Evolutionary conservation across 2,329 filamentous ascomycete genomes (phyloP).

Genomic region (Parafenestella ontariensis): DNA sequence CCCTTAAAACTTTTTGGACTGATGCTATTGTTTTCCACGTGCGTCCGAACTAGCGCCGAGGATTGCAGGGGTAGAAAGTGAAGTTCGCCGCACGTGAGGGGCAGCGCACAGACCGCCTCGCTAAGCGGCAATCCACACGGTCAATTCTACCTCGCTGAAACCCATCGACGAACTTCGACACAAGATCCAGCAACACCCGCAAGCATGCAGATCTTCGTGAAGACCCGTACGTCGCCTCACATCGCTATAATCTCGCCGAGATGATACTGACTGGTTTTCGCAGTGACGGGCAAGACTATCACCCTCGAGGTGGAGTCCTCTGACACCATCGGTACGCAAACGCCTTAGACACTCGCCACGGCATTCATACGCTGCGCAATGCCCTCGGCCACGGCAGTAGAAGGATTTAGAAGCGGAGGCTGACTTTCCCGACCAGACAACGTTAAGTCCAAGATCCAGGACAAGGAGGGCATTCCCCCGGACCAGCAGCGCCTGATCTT

Average conservation of each 20-base stretch:
- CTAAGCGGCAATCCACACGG: conserved; percentile 25
- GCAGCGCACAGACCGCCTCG: conserved; percentile 11
- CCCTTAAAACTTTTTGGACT: neutral
- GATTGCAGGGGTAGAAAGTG: neutral
- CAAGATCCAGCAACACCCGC: conserved; percentile 39
- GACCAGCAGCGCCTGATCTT: conserved; percentile 99
- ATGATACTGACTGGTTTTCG: conserved; percentile 17
- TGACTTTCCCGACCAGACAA: conserved; percentile 70
- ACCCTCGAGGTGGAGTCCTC: conserved; percentile 94
- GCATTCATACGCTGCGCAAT: conserved; percentile 18
- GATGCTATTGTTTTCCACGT: no score
- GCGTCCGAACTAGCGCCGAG: neutral
- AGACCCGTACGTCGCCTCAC: conserved; percentile 72
- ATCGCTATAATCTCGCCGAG: neutral
- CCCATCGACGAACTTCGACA: conserved; percentile 32
- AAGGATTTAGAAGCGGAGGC: conserved; percentile 9
- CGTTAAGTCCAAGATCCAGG: conserved; percentile 99
- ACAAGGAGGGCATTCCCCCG: conserved; percentile 98
- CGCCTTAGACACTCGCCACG: conserved; percentile 12
- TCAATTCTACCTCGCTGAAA: conserved; percentile 26
- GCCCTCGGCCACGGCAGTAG: conserved; percentile 12
- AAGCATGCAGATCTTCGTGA: conserved; percentile 77
- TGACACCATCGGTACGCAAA: conserved; percentile 77
- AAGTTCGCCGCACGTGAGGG: conserved; percentile 17
- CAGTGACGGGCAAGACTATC: conserved; percentile 94